Conservation (phyloP, 106 monocot species). For the Cymbidium sinense region DNA sequence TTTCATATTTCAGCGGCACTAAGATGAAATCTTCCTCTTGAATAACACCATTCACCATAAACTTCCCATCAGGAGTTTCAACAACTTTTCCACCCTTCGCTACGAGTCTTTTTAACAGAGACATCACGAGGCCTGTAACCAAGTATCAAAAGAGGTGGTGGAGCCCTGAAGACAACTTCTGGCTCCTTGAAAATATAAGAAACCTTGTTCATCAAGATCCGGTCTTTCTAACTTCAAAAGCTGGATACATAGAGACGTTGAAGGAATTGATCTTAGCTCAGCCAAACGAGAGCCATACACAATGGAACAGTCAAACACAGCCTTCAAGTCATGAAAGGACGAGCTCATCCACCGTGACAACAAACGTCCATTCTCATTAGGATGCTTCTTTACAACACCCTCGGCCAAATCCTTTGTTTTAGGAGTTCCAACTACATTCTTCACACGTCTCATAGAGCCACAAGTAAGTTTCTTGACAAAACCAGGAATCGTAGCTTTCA, state of each 20-base stretch:
- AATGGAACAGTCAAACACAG: conserved; percentile 58
- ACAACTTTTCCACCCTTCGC: conserved; percentile 51
- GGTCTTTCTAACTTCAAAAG: conserved; percentile 66
- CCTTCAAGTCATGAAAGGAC: conserved; percentile 54
- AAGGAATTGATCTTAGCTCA: conserved; percentile 60
- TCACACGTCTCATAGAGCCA: background rate
- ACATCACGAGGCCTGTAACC: conserved; percentile 78
- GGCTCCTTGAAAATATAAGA: conserved; percentile 82
- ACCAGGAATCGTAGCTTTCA: background rate
- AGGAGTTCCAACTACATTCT: too few relatives aligned
- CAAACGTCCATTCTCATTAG: conserved; percentile 14
- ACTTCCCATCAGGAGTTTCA: too few relatives aligned
- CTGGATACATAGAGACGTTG: conserved; percentile 62
- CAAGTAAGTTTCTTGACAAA: background rate
- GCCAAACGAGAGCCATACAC: conserved; percentile 44
- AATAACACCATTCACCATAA: too few relatives aligned
- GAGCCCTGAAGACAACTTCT: conserved; percentile 69
- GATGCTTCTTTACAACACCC: background rate
- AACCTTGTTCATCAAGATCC: conserved; percentile 79
- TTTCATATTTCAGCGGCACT: conserved; percentile 66
- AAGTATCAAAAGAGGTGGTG: conserved; percentile 56
- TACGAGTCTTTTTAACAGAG: conserved; percentile 90
- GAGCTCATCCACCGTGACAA: conserved; percentile 42
- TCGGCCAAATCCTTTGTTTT: too few relatives aligned
- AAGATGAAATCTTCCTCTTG: too few relatives aligned